A percentile compares a stretch with the other conserved stretches of the same genome.
These are phyloP conservation scores for Malus hybrid DNA, from an alignment of 331 rosid species.

Conservation along the genomic window DNA sequence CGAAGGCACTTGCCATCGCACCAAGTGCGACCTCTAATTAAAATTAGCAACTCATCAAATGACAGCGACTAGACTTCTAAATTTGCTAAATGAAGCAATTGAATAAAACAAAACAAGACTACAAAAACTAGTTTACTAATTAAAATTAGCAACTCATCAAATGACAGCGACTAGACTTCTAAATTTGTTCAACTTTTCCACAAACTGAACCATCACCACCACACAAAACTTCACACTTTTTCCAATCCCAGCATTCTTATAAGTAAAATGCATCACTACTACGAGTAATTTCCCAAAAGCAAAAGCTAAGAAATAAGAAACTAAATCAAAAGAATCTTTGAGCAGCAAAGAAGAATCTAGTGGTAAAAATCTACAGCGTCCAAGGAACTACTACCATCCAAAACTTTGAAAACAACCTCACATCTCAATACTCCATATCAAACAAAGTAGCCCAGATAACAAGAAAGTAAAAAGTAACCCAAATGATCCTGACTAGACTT, in stretches of 20 bases:
- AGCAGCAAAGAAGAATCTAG: neutral
- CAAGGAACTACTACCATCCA: slow-evolving; percentile 6
- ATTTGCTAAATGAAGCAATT: neutral
- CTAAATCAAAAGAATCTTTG: neutral
- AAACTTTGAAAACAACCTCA: neutral
- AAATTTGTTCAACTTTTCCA: neutral
- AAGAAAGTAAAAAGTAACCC: neutral
- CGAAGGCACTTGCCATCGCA: too few relatives aligned
- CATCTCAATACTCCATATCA: neutral
- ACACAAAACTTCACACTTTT: neutral
- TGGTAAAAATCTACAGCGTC: neutral
- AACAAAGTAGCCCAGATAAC: neutral
- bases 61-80: too few relatives aligned
- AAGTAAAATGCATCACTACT: neutral
- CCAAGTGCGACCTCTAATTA: too few relatives aligned
- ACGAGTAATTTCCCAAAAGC: neutral
- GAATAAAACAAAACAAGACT: neutral
- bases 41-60: too few relatives aligned
- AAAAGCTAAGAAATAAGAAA: neutral
- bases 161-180: neutral
- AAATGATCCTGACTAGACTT: slow-evolving; percentile 11
- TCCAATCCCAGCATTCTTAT: neutral
- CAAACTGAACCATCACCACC: neutral
- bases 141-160: neutral
- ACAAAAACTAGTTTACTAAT: neutral